A percentile compares a stretch with the other conserved stretches of the same genome.
Evolutionary conservation across 208 protist species (phyloP).

Genomic region (Acanthamoeba triangularis): DNA sequence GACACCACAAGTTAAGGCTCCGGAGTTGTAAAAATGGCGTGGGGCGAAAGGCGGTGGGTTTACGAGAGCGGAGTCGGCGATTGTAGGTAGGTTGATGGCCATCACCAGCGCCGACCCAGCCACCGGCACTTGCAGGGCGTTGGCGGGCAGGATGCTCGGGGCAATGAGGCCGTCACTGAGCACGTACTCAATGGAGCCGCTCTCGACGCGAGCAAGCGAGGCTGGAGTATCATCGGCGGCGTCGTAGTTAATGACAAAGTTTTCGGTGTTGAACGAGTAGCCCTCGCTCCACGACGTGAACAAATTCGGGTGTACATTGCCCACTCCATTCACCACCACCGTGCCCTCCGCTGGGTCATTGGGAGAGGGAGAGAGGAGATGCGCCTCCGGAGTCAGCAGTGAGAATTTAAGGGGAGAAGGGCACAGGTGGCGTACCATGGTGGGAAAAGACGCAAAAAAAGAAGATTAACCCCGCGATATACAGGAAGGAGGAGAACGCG

Average conservation of each 20-base stretch:
- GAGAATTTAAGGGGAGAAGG: too few relatives aligned
- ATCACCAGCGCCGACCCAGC: not conserved
- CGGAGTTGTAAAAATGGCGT: not conserved
- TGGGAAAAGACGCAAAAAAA: too few relatives aligned
- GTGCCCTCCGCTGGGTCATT: not conserved
- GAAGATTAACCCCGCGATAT: too few relatives aligned
- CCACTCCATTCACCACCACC: constrained; percentile 27
- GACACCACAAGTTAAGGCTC: too few relatives aligned
- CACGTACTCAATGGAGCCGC: not conserved
- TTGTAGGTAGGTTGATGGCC: not conserved
- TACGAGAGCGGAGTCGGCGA: not conserved
- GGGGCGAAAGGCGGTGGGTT: too few relatives aligned
- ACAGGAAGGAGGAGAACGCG: too few relatives aligned
- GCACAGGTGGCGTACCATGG: too few relatives aligned
- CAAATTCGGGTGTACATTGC: not conserved
- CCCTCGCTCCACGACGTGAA: not conserved
- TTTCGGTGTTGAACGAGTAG: not conserved
- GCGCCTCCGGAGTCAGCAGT: too few relatives aligned
- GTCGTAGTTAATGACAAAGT: constrained; percentile 25
- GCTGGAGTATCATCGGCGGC: not conserved
- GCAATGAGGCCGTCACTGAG: not conserved
- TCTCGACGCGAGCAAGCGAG: not conserved
- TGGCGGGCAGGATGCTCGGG: not conserved
- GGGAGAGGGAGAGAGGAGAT: too few relatives aligned
- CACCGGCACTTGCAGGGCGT: not conserved